phyloP scores from a whole-genome alignment of 148 eudicot species.

The Vaccinium myrtillus region DNA sequence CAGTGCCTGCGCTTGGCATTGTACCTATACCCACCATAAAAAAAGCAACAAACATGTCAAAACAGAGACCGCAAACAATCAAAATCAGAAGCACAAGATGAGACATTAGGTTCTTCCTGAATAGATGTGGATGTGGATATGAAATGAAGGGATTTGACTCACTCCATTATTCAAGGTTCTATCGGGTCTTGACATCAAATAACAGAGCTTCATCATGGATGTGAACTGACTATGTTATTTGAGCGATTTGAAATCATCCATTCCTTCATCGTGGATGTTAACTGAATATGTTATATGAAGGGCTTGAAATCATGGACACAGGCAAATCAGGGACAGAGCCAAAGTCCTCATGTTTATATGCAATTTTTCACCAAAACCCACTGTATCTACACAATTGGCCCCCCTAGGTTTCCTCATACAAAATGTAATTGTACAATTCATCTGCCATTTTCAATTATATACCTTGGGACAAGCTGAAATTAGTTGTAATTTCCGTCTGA shows the following conservation, averaged over 20 bases:
- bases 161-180: neutral
- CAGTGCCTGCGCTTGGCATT: conserved; percentile 30
- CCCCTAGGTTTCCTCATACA: too few species aligned
- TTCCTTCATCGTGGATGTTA: too few species aligned
- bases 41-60: neutral
- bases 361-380: too few species aligned
- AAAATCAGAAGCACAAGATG: neutral
- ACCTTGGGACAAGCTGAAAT: too few species aligned
- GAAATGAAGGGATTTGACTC: neutral
- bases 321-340: too few species aligned
- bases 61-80: neutral
- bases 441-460: too few species aligned
- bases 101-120: neutral
- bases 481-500: too few species aligned
- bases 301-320: too few species aligned
- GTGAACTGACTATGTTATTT: neutral
- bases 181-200: neutral
- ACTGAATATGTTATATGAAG: too few species aligned
- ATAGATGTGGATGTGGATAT: neutral
- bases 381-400: too few species aligned
- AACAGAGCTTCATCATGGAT: neutral
- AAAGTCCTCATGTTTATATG: too few species aligned
- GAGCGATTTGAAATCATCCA: neutral
- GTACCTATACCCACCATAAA: conserved; percentile 8
- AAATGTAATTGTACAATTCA: too few species aligned